Conservation (phyloP, 768 basidiomycete species). For the Termitomyces sp. region DNA sequence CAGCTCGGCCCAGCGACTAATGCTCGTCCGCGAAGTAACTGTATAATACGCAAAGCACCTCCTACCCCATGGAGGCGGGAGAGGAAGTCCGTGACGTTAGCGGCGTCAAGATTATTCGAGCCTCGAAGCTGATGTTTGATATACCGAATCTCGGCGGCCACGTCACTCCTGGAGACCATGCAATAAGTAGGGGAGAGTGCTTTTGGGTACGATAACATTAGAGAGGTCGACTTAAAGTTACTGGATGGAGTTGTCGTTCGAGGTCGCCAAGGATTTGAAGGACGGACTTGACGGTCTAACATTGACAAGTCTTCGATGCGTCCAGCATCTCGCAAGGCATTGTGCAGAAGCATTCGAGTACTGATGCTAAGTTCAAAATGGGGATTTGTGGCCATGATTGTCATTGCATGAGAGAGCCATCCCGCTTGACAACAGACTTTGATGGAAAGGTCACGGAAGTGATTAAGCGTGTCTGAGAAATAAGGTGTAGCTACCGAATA, state of each 20-base stretch:
- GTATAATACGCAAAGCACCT: not conserved
- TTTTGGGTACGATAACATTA: not conserved
- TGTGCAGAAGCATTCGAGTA: constrained; percentile 5
- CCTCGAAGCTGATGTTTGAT: constrained; percentile 1
- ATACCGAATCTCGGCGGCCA: constrained; percentile 4
- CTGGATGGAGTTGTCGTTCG: not conserved
- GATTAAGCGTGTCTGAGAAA: not conserved
- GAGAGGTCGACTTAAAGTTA: not conserved
- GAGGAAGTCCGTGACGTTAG: constrained; percentile 2
- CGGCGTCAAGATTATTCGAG: not conserved
- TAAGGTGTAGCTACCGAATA: not conserved
- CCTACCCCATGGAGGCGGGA: constrained; percentile 3
- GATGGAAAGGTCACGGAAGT: constrained; percentile 6
- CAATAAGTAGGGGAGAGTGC: too few species aligned
- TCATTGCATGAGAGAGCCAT: constrained; percentile 12
- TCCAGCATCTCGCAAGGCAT: constrained; percentile 1
- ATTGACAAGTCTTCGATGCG: not conserved
- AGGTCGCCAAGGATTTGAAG: not conserved
- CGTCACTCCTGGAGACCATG: not conserved
- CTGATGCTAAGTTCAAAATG: constrained; percentile 3
- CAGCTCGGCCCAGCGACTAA: not conserved
- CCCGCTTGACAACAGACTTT: constrained; percentile 12
- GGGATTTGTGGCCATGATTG: constrained; percentile 1
- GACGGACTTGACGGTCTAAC: not conserved
- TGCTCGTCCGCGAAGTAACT: constrained; percentile 5